Base-by-base conservation (phyloP, 257 asterid species). In the Capsicum rhomboideum region DNA sequence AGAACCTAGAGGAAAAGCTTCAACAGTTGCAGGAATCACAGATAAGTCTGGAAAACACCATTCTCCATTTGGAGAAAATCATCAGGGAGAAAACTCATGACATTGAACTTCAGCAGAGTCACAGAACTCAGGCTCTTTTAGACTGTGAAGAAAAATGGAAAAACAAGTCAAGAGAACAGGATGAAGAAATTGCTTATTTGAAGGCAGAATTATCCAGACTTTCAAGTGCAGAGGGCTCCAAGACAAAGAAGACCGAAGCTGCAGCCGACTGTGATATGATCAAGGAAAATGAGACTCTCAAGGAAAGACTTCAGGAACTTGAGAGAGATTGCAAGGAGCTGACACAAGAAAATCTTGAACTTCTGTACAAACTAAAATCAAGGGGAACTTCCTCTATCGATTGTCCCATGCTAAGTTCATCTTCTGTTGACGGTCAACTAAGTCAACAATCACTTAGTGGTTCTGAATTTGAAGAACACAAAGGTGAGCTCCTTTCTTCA, bases 301-400 rank as follows among this genome's bases (percentile, higher is more conserved):
- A 86, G 85, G 84, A 68, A 78, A 88, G 56, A 56, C 78, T 90
- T 37, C 81, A 56, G 68, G 88, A 87, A 42, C 89, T 88, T 37
- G 88, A 89, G 84, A 66, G 72, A 81, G 87, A 85, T 56, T 83
- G 87, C 82, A 78, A 79, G 52, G 85, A 85, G 84, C 88, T 86
- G 54, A 82, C 87, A 11, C 86, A 82, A 21, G 87, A 88, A 69
- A 87, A 87, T 71, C 82, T 85, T 26, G 86, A 85, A 11, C 84
- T 85, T 53, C 83, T 83, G 21, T 80, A 40, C 10, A 74, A 78
- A 55, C 87, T 85, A 54, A 86, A 88, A 28, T 61, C 77, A 66
- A 56, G 78, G 37, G 84, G 18, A 61, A 14, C 81, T 50, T 78
- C 53, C 11, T 74, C 79, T 10, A 77, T 26, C 50, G 53, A 63